A percentile compares a stretch with the other conserved stretches of the same genome.
Conservation (phyloP, 2,329 filamentous ascomycete genomes). For the Chaetomium olivaceum region DNA sequence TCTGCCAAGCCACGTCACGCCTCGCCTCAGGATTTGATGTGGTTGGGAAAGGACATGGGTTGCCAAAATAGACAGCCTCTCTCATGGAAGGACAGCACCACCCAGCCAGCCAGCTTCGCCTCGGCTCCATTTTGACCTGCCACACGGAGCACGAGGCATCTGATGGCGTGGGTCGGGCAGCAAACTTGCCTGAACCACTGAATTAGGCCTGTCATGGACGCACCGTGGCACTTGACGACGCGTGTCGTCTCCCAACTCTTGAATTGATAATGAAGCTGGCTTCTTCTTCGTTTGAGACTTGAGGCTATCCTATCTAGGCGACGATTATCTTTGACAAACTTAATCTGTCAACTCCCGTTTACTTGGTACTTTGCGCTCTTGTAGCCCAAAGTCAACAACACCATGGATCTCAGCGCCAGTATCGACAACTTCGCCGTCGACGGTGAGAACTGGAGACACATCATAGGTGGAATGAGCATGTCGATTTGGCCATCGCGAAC, state of each 20-base stretch:
- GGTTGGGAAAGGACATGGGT: background rate
- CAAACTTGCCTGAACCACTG: slow-evolving; percentile 3
- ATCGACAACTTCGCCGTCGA: background rate
- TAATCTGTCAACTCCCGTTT: background rate
- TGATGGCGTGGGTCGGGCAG: slow-evolving; percentile 22
- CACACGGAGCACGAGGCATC: slow-evolving; percentile 6
- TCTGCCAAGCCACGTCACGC: slow-evolving; percentile 18
- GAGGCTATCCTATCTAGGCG: background rate
- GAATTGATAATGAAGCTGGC: background rate
- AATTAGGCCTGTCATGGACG: slow-evolving; percentile 1
- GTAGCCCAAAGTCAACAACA: background rate
- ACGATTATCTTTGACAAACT: background rate
- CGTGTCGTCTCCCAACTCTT: background rate
- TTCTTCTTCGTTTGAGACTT: background rate
- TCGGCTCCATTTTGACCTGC: slow-evolving; percentile 11
- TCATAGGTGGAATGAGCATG: background rate
- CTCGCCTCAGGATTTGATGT: slow-evolving; percentile 9
- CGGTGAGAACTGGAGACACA: background rate
- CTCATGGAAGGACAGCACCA: slow-evolving; percentile 5
- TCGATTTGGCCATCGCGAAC: background rate
- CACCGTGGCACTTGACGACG: slow-evolving; percentile 13
- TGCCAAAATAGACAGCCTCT: background rate
- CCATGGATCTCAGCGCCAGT: background rate
- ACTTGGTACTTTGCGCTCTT: background rate
- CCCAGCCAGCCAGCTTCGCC: background rate